Percentiles rank a stretch among this genome's conserved stretches.
Conservation (phyloP, 805 yeast species). For the Starmerella riodocensis region DNA sequence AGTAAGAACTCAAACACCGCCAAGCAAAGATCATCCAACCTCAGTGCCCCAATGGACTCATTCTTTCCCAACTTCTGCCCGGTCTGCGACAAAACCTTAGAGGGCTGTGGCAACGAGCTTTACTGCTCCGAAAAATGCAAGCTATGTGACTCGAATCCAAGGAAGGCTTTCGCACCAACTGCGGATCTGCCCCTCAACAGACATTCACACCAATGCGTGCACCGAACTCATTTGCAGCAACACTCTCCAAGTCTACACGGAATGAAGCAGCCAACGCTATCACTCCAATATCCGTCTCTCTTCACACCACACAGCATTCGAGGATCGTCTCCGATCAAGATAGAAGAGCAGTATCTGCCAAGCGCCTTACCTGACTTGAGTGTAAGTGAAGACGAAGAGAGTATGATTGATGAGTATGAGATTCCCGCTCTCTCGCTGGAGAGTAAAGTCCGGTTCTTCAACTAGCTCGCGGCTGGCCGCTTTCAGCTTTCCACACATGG, state of each 20-base stretch:
- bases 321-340: background rate
- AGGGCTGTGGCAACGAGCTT: constrained; percentile 17
- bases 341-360: background rate
- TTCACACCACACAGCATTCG: constrained; percentile 4
- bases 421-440: constrained; percentile 13
- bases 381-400: constrained; percentile 16
- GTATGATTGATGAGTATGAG: constrained; percentile 8
- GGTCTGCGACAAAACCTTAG: constrained; percentile 28
- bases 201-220: background rate
- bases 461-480: background rate
- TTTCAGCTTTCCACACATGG: background rate
- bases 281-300: constrained; percentile 14
- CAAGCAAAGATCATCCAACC: background rate
- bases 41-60: constrained; percentile 10
- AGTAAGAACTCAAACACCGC: background rate
- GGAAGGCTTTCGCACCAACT: too few relatives aligned
- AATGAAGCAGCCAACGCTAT: constrained; percentile 4
- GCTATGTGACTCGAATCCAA: constrained; percentile 19
- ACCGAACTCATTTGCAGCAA: background rate
- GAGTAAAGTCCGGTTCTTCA: background rate
- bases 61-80: constrained; percentile 27
- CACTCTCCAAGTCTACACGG: too few relatives aligned
- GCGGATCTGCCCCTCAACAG: too few relatives aligned
- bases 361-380: constrained; percentile 13
- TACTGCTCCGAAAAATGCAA: constrained; percentile 28